Percentiles rank a stretch among this genome's conserved stretches.
Conservation (phyloP, 352 stramenopile genomes). For the Pythium phragmiticola region DNA sequence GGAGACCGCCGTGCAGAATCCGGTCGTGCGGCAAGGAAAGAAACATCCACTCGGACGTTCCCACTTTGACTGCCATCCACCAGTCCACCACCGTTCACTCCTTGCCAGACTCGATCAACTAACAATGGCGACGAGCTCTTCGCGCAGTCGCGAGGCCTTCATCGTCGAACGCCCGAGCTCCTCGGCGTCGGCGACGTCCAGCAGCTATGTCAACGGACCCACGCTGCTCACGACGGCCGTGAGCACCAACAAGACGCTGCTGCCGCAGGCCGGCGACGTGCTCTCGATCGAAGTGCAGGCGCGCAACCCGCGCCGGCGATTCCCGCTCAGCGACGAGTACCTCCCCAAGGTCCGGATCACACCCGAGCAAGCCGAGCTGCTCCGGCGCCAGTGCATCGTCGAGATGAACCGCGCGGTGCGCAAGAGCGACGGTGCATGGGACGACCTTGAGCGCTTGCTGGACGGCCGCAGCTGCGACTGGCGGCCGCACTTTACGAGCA, state of each 20-base stretch:
- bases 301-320: conserved; percentile 55
- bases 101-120: too few relatives aligned
- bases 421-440: conserved; percentile 32
- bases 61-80: too few relatives aligned
- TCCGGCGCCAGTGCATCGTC: conserved; percentile 42
- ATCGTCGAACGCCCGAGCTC: conserved; percentile 14
- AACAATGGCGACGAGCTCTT: conserved; percentile 1
- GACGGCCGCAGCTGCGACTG: conserved; percentile 50
- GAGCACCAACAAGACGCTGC: conserved; percentile 23
- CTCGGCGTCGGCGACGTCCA: conserved; percentile 6
- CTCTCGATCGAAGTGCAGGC: conserved; percentile 64
- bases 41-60: too few relatives aligned
- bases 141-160: background rate
- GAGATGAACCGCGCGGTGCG: conserved; percentile 50
- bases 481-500: conserved; percentile 52
- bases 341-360: conserved; percentile 46
- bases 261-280: conserved; percentile 53
- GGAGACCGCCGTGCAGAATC: too few relatives aligned
- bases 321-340: conserved; percentile 52
- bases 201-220: conserved; percentile 7
- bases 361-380: conserved; percentile 38
- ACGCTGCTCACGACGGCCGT: conserved; percentile 21
- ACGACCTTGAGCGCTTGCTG: conserved; percentile 38
- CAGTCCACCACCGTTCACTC: too few relatives aligned
- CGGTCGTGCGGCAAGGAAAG: too few relatives aligned